Evolutionary conservation across 345 rosid species (phyloP), one percentile per base, ranked within the genome.

Genomic region (Fremontodendron californicum): DNA sequence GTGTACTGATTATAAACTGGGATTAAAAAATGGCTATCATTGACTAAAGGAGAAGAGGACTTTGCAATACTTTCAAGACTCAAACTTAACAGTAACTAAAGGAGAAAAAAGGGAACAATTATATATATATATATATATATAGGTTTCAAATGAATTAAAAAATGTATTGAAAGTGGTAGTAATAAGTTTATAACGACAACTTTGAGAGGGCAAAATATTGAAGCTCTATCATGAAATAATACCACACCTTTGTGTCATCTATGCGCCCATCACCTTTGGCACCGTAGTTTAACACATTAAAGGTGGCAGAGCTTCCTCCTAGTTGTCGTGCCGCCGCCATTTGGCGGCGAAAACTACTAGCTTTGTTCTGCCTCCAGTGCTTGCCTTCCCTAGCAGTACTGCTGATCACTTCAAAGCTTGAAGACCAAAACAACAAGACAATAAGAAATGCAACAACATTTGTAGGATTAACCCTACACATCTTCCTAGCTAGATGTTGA

Each of bases 251-350:
- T 40, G 97, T 90, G 80, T 91, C 96, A 82, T 94, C 97, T 7
- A 84, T 80, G 1, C 31, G 74, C 27, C 98, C 97, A 70, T 91
- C 94, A 62, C 98, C 97, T 87, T 88, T 92, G 62, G 97, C 97
- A 4, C 98, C 95, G 79, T 79, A 86, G 65, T 86, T 78, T 21
- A 92, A 58, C 55, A 91, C 94, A 82, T 86, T 90, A 81, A 90
- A 75, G 69, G 78, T 68, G 9, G 21, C 69, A 6, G 87, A 76
- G 70, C 63, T 74, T 2, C 33, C 75, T 35, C 57, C 86, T 63
- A 78, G n/a, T 37, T 70, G 79, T 2, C 40, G 35, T 45, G 81
- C 71, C 23, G 79, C 74, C 25, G 25, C 27, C 80, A 63, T 52
- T 35, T 72, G 78, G 19, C 71, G 86, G 67, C 71, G 85, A 45